These are phyloP conservation scores for Ambrosia artemisiifolia DNA, from an alignment of 129 eudicot species.

Conservation along the genomic window DNA sequence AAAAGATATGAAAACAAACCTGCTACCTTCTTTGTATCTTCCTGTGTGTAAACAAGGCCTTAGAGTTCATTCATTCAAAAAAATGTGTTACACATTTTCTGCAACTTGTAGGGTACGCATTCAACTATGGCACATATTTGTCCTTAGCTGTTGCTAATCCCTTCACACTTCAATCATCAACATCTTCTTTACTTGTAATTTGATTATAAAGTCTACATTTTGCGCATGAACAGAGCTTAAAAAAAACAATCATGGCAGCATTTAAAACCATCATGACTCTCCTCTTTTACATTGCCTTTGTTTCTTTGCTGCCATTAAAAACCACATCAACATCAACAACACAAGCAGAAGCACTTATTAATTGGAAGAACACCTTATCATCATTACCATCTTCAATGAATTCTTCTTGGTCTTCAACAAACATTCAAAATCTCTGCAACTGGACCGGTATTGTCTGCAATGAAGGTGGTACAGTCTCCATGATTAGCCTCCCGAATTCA, in stretches of 20 bases:
- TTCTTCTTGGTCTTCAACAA: conserved; percentile 57
- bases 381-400: conserved; percentile 37
- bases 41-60: conserved; percentile 7
- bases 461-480: conserved; percentile 36
- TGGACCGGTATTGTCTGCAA: conserved; percentile 75
- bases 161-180: conserved; percentile 16
- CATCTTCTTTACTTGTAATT: conserved; percentile 1
- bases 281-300: conserved; percentile 28
- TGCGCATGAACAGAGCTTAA: conserved; percentile 3
- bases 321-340: conserved; percentile 40
- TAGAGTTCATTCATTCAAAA: conserved; percentile 14
- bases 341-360: conserved; percentile 69
- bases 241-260: conserved; percentile 34
- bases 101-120: conserved; percentile 13
- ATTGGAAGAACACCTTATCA: conserved; percentile 62
- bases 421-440: conserved; percentile 53
- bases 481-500: conserved; percentile 37
- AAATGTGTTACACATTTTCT: neutral
- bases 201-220: conserved; percentile 1
- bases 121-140: conserved; percentile 14
- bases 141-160: conserved; percentile 18
- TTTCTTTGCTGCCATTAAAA: conserved; percentile 37
- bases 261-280: conserved; percentile 17
- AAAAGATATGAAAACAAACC: too few species aligned
- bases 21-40: neutral